Conservation (phyloP, 1,284 basidiomycete genomes). For the Puccinia hordei region DNA sequence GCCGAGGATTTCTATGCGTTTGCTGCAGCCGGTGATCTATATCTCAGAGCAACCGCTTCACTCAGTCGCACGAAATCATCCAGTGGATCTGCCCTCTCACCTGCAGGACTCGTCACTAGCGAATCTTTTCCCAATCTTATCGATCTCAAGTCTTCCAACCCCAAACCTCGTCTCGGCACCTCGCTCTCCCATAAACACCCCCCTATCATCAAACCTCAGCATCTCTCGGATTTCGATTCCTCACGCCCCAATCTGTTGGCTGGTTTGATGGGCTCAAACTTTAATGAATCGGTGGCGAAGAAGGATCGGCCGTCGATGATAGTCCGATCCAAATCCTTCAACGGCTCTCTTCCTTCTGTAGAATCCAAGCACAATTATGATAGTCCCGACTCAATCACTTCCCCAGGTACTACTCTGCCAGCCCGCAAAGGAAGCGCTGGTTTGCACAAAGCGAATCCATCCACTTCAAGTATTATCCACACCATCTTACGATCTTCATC, state of each 20-base stretch:
- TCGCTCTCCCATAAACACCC: slow-evolving; percentile 7
- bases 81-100: neutral
- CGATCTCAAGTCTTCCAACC: slow-evolving; percentile 23
- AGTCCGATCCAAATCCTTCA: slow-evolving; percentile 7
- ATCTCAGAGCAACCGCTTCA: slow-evolving; percentile 44
- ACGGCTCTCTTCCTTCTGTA: slow-evolving; percentile 1
- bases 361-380: slow-evolving; percentile 2
- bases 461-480: slow-evolving; percentile 15
- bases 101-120: neutral
- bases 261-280: neutral
- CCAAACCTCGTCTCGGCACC: neutral
- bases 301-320: neutral
- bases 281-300: neutral
- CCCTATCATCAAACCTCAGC: neutral
- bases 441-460: neutral
- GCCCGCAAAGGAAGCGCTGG: neutral
- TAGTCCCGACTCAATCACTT: neutral
- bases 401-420: too few relatives aligned
- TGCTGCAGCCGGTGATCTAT: slow-evolving; percentile 44
- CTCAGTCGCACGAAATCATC: slow-evolving; percentile 14
- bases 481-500: neutral
- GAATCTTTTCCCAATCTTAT: slow-evolving; percentile 13
- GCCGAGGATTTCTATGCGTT: slow-evolving; percentile 43
- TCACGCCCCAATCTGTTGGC: neutral
- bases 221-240: slow-evolving; percentile 13